A percentile compares a stretch with the other conserved stretches of the same genome.
Evolutionary conservation across 2,329 filamentous ascomycete species (phyloP).

Genomic region (Trichoderma brevicompactum): DNA sequence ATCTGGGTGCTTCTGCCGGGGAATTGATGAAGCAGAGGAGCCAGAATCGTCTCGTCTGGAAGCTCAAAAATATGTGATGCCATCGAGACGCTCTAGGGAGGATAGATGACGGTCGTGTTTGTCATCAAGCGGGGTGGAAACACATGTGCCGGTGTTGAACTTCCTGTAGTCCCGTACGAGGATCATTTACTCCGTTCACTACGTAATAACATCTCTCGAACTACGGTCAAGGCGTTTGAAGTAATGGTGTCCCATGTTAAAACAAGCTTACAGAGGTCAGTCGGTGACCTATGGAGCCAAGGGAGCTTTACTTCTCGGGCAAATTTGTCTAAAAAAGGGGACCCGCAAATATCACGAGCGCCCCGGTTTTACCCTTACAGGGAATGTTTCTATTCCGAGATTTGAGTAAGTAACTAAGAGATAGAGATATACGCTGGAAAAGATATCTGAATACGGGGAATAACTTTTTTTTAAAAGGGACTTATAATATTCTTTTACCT

Average conservation of each 20-base stretch:
- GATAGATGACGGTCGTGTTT: not conserved
- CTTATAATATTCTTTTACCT: too few species aligned
- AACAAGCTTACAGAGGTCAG: not conserved
- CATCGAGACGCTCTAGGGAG: constrained; percentile 13
- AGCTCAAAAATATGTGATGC: constrained; percentile 49
- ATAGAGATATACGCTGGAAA: too few species aligned
- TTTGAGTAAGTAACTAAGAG: too few species aligned
- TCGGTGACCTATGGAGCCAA: not conserved
- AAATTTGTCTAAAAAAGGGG: too few species aligned
- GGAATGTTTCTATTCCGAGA: too few species aligned
- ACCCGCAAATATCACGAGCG: too few species aligned
- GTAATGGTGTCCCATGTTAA: not conserved
- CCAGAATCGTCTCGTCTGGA: constrained; percentile 56
- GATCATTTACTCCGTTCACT: not conserved
- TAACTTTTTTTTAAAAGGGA: too few species aligned
- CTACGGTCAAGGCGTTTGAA: not conserved
- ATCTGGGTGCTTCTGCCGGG: constrained; percentile 65
- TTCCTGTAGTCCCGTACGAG: not conserved
- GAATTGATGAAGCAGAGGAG: constrained; percentile 53
- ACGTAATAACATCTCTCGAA: not conserved
- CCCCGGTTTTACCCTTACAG: too few species aligned
- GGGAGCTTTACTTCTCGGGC: too few species aligned
- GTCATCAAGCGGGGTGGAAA: not conserved
- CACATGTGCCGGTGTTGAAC: not conserved
- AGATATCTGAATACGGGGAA: too few species aligned